Percentiles rank a stretch among this genome's conserved stretches.
phyloP scores from a whole-genome alignment of 1,284 basidiomycete genomes.

The Malassezia globosa region DNA sequence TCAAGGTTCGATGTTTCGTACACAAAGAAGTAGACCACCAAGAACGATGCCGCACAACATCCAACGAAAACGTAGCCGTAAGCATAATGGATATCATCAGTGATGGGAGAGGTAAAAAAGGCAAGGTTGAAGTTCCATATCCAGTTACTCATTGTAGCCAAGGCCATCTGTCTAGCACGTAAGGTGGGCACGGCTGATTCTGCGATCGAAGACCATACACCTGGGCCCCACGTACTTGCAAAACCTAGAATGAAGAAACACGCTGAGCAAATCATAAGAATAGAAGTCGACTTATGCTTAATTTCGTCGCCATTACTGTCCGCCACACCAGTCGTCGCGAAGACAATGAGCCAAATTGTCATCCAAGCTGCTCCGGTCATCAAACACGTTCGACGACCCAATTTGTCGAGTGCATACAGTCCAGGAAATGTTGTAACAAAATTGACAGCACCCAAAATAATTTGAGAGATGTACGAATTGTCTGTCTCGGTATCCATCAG shows the following conservation, averaged over 20 bases:
- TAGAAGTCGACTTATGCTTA: slow-evolving; percentile 51
- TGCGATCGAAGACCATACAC: slow-evolving; percentile 41
- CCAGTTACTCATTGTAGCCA: slow-evolving; percentile 62
- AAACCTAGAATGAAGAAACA: slow-evolving; percentile 69
- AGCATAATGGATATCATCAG: slow-evolving; percentile 49
- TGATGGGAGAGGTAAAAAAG: slow-evolving; percentile 53
- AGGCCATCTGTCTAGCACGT: slow-evolving; percentile 62
- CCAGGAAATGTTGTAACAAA: slow-evolving; percentile 55
- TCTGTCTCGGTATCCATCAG: slow-evolving; percentile 43
- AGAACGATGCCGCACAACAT: slow-evolving; percentile 51
- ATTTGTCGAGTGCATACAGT: slow-evolving; percentile 54
- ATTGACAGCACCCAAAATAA: slow-evolving; percentile 56
- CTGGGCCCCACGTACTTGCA: slow-evolving; percentile 58
- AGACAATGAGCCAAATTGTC: slow-evolving; percentile 63
- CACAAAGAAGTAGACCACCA: slow-evolving; percentile 64
- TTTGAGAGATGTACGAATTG: slow-evolving; percentile 56
- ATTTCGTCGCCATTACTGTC: neutral
- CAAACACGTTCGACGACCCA: slow-evolving; percentile 54
- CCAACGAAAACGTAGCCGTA: slow-evolving; percentile 66
- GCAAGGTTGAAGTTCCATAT: slow-evolving; percentile 61
- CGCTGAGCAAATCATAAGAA: slow-evolving; percentile 63
- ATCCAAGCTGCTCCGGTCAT: slow-evolving; percentile 55
- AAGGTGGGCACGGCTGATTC: slow-evolving; percentile 67
- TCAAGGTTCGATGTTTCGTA: slow-evolving; percentile 63
- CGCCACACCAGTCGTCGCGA: slow-evolving; percentile 63